Base-by-base conservation (phyloP, 2,329 filamentous ascomycete genomes). In the Byssochlamys sp. region DNA sequence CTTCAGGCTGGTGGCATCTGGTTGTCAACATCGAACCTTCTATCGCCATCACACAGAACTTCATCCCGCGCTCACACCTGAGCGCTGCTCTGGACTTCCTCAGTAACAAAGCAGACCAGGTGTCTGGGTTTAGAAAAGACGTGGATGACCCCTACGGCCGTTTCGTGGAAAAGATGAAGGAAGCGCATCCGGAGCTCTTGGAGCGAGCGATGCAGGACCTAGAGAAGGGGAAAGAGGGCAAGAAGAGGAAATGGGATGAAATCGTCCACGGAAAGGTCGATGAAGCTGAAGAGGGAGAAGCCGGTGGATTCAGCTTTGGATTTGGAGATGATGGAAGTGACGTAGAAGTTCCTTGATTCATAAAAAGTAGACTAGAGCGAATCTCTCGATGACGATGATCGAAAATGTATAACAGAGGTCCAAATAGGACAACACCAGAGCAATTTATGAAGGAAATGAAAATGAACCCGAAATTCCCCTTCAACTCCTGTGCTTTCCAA, bases 1-100 rank as follows among this genome's bases (percentile, higher is more conserved):
- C 94, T 0, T 91, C 87, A 55, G 91, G 92, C 4, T 97, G 92
- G 92, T 97, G 94, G 86, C 92, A 97, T 77, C 78, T 97, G 31
- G 94, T 97, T 9, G 86, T 97, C 52, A 97, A 97, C 68, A 77
- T 96, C 1, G 88, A 91, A 64, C 81, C 84, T 11, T 88, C 89
- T 50, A 88, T 97, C 61, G 94, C 92, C 3, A 81, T 97, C 62
- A 97, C 92, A 6, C 92, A 97, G 71, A 97, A 97, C 70, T 96
- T 97, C 69, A 89, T 97, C 11, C 91, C 94, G 0, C 73, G 75
- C 45, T 84, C 84, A 3, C 87, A 92, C 66, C 74, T 96, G 1
- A 78, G 81, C 0, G 84, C 90, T 50, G 91, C 91, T 0, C 72
- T 97, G 55, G 83, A 83, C 1, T 97, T 97, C 65, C 73, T 97